These are phyloP conservation scores for Boeremia lycopersici DNA, from an alignment of 2,329 filamentous ascomycete genomes.

Conservation along the genomic window DNA sequence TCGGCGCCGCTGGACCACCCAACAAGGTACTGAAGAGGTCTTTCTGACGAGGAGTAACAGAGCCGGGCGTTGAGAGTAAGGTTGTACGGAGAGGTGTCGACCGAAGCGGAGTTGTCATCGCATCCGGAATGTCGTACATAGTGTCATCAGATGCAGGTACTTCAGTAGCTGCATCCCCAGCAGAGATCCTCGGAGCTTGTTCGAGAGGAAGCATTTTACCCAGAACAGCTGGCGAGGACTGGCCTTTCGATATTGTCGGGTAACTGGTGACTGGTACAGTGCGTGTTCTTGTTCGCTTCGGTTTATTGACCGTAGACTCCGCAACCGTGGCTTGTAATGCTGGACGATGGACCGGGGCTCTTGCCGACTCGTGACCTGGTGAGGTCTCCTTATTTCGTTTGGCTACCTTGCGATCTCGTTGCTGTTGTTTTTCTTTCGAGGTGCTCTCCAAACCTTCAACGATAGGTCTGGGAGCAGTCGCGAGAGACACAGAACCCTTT, in stretches of 20 bases:
- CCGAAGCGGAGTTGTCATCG: constrained; percentile 28
- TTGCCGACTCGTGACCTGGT: constrained; percentile 14
- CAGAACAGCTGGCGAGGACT: constrained; percentile 43
- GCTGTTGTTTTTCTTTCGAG: constrained; percentile 8
- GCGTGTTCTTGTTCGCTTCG: constrained; percentile 31
- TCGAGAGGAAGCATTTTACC: constrained; percentile 40
- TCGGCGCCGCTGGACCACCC: constrained; percentile 31
- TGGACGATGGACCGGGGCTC: not conserved
- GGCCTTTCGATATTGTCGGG: constrained; percentile 29
- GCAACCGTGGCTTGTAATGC: not conserved
- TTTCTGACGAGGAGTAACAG: constrained; percentile 46
- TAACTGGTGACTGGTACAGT: constrained; percentile 3
- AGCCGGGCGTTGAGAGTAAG: constrained; percentile 26
- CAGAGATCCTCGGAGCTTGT: constrained; percentile 3
- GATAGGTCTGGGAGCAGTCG: constrained; percentile 14
- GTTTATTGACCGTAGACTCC: constrained; percentile 27
- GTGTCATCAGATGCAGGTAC: constrained; percentile 33
- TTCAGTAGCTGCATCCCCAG: constrained; percentile 2
- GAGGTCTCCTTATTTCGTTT: constrained; percentile 33
- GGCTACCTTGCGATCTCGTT: constrained; percentile 34
- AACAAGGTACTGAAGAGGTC: constrained; percentile 43
- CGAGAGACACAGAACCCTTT: constrained; percentile 26
- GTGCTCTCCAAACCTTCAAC: constrained; percentile 11
- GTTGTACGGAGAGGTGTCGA: constrained; percentile 23
- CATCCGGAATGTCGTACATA: constrained; percentile 44